Percentiles rank a stretch among this genome's conserved stretches.
Conservation (phyloP, 495 filamentous ascomycete species). For the Jackrogersella minutella region DNA sequence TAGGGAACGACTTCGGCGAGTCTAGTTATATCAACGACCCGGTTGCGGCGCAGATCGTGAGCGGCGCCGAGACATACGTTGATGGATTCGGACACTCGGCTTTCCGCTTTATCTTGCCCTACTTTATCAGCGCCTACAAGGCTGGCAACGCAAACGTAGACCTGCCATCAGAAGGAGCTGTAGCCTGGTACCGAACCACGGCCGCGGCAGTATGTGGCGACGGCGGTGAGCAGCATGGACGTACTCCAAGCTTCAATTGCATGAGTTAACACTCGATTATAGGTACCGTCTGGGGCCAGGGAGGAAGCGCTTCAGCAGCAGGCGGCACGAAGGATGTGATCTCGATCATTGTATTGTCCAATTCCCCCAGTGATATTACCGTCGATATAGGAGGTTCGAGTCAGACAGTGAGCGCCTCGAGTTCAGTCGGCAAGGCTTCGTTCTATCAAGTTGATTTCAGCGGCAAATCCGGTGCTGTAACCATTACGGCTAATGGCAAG, state of each 20-base stretch:
- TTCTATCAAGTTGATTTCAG: conserved; percentile 65
- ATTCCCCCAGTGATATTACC: conserved; percentile 46
- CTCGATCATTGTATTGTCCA: conserved; percentile 54
- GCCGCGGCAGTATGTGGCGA: conserved; percentile 44
- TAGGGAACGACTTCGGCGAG: conserved; percentile 83
- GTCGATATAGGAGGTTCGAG: conserved; percentile 59
- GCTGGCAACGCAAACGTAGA: conserved; percentile 53
- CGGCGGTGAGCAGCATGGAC: conserved; percentile 50
- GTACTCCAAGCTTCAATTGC: conserved; percentile 18
- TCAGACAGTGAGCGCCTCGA: conserved; percentile 51
- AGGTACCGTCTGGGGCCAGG: conserved; percentile 58
- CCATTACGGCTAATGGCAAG: conserved; percentile 58
- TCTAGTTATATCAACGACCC: conserved; percentile 75
- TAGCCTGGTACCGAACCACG: conserved; percentile 71
- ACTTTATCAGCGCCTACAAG: conserved; percentile 72
- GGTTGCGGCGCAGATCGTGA: conserved; percentile 56
- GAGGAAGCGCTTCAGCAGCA: conserved; percentile 49
- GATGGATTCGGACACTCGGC: conserved; percentile 49
- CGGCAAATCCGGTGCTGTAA: conserved; percentile 59
- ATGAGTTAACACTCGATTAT: conserved; percentile 9
- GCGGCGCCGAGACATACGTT: conserved; percentile 61
- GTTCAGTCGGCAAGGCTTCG: conserved; percentile 47
- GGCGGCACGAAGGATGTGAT: conserved; percentile 56
- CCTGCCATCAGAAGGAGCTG: conserved; percentile 58
- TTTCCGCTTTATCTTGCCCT: conserved; percentile 62